Evolutionary conservation across 2,329 filamentous ascomycete genomes (phyloP), one percentile per base, ranked within the genome.

Genomic region (Fusarium pininemorale): DNA sequence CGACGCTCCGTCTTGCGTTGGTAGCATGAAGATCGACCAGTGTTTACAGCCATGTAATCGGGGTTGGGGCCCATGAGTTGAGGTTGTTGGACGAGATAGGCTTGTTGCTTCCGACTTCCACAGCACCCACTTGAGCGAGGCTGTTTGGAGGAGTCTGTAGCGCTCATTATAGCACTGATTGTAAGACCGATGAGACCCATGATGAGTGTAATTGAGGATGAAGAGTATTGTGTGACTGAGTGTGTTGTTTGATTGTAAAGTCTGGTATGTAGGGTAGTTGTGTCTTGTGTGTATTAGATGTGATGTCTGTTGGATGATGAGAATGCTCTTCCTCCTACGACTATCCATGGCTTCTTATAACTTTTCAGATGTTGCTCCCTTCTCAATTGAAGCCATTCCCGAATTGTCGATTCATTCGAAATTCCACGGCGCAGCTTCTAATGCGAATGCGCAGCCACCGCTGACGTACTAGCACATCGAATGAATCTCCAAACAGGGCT

Each of bases 131-230:
- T 26, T 13, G 48, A 14, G 20, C 59, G 60, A n/a, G 59, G 20
- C 30, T 61, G n/a, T 20, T 64, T 65, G 15, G 45, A 48, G 5
- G 38, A 35, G 3, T 66, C 60, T 35, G 59, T 35, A 20, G 14
- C 35, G 22, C 47, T 14, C 20, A 74, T 22, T 3, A 78, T 28
- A 18, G 48, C 64, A 6, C 61, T 9, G 7, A 66, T 54, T 8
- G 59, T 62, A 50, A 74, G 70, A 54, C 67, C 58, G 37, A 78
- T 62, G 20, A 78, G 58, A 63, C 70, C 73, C 76, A 78, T 78
- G 35, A 47, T 69, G 37, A 54, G 7, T 30, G 11, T 24, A 22
- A 41, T 6, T 38, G 15, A 16, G 26, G 24, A 16, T 28, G 18
- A n/a, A 13, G 15, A 41, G 28, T n/a, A 20, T 30, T 28, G 15